Base-by-base conservation (phyloP, 495 filamentous ascomycete genomes). In the Penicillium bovifimosum region DNA sequence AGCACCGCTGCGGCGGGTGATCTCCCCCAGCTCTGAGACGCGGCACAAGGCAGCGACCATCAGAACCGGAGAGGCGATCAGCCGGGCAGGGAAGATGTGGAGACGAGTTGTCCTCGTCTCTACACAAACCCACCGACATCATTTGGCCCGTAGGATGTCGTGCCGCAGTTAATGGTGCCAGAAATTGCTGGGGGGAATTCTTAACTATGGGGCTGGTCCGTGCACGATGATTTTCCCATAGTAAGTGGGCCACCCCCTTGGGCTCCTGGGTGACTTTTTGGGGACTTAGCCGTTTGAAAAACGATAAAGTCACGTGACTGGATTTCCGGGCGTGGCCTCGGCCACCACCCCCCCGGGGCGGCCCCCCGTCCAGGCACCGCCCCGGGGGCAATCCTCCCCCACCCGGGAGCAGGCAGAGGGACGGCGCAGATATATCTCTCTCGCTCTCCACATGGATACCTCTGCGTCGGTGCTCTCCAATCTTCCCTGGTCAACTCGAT, bases 111-210 rank as follows among this genome's bases (percentile, higher is more conserved):
- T 38, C 27, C 53, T 61, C 39, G 8, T 27, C 38, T 60, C 42
- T 53, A 54, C 51, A 64, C 29, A 59, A 42, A 62, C 52, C 44
- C 59, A 51, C 57, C 59, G 52, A 59, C 47, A 4, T 9, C 11
- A 17, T 39, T 60, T 60, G 33, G 46, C 13, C 26, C 2, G 14
- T 24, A 35, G 18, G 34, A 16, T 28, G 42, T 27, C 27, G 29
- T 32, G 26, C 33, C 52, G 6, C 31, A 36, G 50, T 43, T 11
- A 26, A 36, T 9, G 38, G 35, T 34, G 11, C 43, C 39, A 58
- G 27, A 48, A 42, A 43, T n/a, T 39, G 34, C n/a, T 35, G 9
- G 17, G 45, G 50, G 48, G 26, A 32, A 47, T 40, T 26, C 16
- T 54, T 55, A 39, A 39, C 8, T 55, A 58, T 55, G 55, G 43